Evolutionary conservation across 768 basidiomycete species (phyloP).

Genomic region (Tubosaeta brunneosetosa): DNA sequence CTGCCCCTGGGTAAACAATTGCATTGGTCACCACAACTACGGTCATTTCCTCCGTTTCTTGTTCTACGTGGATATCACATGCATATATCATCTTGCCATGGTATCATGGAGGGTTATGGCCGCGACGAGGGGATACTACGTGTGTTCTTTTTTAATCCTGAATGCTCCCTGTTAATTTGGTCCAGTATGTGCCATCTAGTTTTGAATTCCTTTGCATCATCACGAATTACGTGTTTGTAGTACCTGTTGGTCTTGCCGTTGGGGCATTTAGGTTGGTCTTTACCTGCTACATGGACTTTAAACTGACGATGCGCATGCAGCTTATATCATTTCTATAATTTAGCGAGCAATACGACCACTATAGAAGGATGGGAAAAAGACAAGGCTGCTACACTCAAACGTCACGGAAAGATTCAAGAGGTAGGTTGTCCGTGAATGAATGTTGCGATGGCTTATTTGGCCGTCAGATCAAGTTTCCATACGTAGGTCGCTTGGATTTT

Average conservation of each 20-base stretch:
- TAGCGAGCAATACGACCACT: slow-evolving; percentile 83
- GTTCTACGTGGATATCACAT: slow-evolving; percentile 88
- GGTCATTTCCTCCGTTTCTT: slow-evolving; percentile 88
- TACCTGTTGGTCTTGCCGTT: slow-evolving; percentile 83
- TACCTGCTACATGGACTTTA: neutral
- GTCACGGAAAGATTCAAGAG: slow-evolving; percentile 80
- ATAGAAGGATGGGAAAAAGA: slow-evolving; percentile 99
- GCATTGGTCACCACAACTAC: slow-evolving; percentile 90
- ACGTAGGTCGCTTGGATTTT: slow-evolving; percentile 47
- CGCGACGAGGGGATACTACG: slow-evolving; percentile 50
- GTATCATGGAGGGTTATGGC: slow-evolving; percentile 59
- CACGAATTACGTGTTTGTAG: slow-evolving; percentile 78
- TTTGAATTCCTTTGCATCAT: slow-evolving; percentile 80
- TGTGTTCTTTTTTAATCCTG: slow-evolving; percentile 25
- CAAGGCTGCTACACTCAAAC: slow-evolving; percentile 79
- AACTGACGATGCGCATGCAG: slow-evolving; percentile 38
- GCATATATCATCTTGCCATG: slow-evolving; percentile 84
- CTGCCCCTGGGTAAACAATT: slow-evolving; percentile 92
- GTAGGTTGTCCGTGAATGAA: slow-evolving; percentile 32
- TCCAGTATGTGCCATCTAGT: slow-evolving; percentile 63
- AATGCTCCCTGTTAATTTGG: neutral
- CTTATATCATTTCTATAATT: slow-evolving; percentile 78
- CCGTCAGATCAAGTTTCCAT: slow-evolving; percentile 82
- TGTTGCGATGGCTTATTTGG: slow-evolving; percentile 1
- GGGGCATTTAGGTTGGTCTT: slow-evolving; percentile 76